Evolutionary conservation across 2,329 filamentous ascomycete species (phyloP).

Genomic region (Xylariaceae sp.): DNA sequence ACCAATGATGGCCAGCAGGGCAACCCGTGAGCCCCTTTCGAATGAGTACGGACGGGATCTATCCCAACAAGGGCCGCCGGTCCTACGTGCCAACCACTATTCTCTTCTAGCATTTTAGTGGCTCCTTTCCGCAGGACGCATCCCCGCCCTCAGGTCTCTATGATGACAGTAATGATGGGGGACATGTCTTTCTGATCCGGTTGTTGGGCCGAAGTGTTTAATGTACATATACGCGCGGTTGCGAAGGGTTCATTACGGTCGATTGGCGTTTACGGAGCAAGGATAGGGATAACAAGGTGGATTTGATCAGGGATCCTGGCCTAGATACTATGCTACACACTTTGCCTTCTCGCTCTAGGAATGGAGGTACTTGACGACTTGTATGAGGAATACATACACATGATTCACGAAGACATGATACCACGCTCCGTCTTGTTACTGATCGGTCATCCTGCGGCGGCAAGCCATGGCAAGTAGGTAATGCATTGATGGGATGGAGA

Average conservation of each 20-base stretch:
- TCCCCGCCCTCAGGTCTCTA: no score
- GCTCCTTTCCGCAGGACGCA: neutral
- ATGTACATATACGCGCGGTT: conserved; percentile 6
- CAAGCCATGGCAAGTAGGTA: neutral
- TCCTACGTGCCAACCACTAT: no score
- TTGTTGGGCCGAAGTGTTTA: neutral
- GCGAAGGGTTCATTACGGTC: conserved; percentile 1
- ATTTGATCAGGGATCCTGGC: conserved; percentile 3
- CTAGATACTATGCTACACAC: neutral
- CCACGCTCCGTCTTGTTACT: neutral
- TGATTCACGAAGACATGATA: conserved; percentile 22
- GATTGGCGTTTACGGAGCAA: conserved; percentile 25
- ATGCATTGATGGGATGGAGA: conserved; percentile 23
- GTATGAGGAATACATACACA: conserved; percentile 27
- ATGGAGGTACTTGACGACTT: conserved; percentile 17
- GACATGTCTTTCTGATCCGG: neutral
- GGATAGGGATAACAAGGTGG: conserved; percentile 10
- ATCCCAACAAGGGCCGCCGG: no score
- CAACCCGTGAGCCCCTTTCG: neutral
- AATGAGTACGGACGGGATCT: no score
- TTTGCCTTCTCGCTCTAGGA: neutral
- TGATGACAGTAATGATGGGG: neutral
- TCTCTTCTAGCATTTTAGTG: conserved; percentile 6
- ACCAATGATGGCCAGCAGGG: neutral
- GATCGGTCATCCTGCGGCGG: neutral